phyloP scores from a whole-genome alignment of 495 filamentous ascomycete species.

The Talaromyces thailandensis region DNA sequence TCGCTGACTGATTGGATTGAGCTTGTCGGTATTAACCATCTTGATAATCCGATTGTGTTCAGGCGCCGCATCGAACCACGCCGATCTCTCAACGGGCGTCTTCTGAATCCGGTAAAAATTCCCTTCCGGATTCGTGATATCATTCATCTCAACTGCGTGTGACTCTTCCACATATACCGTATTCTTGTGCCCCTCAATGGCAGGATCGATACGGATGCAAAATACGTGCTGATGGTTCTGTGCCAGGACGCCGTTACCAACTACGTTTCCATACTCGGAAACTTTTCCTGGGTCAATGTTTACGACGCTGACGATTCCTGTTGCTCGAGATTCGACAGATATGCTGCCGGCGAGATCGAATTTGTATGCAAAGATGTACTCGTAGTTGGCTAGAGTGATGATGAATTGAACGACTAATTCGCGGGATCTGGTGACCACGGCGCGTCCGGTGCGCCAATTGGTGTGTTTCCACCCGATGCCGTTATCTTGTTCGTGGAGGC shows the following conservation, averaged over 20 bases:
- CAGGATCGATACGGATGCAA: conserved; percentile 80
- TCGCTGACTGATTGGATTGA: conserved; percentile 65
- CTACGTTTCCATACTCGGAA: conserved; percentile 68
- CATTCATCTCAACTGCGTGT: conserved; percentile 59
- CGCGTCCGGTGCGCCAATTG: conserved; percentile 59
- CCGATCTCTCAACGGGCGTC: conserved; percentile 52
- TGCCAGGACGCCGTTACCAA: conserved; percentile 77
- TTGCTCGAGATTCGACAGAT: conserved; percentile 74
- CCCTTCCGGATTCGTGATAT: conserved; percentile 71
- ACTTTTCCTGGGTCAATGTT: conserved; percentile 62
- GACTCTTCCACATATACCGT: conserved; percentile 65
- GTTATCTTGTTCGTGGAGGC: conserved; percentile 62
- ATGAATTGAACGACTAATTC: conserved; percentile 67
- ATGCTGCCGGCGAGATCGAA: conserved; percentile 83
- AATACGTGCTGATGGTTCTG: conserved; percentile 89
- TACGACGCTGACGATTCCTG: conserved; percentile 79
- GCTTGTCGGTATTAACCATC: conserved; percentile 62
- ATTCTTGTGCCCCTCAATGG: conserved; percentile 67
- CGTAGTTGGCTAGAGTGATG: conserved; percentile 76
- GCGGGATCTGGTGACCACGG: conserved; percentile 51
- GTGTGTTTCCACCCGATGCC: conserved; percentile 66
- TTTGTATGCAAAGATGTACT: conserved; percentile 80
- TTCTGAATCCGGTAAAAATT: conserved; percentile 63
- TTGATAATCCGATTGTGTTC: conserved; percentile 67
- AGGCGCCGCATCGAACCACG: conserved; percentile 59